These are phyloP conservation scores for Peronosclerospora sorghi DNA, from an alignment of 352 stramenopile genomes.

Conservation along the genomic window DNA sequence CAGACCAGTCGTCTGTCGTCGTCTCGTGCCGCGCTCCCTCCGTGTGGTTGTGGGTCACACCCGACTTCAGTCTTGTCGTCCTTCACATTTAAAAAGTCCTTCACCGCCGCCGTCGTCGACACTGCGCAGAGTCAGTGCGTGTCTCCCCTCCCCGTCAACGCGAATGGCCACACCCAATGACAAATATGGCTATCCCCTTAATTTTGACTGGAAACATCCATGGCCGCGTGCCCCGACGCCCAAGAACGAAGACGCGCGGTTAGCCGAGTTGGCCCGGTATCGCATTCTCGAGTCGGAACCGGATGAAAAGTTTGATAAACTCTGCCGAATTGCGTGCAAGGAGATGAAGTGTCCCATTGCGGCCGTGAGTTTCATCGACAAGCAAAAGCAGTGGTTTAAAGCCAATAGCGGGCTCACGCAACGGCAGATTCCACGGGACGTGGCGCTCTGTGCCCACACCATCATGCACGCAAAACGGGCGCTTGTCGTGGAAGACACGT, in stretches of 20 bases:
- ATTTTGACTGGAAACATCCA: slow-evolving; percentile 81
- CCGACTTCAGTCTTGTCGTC: no score
- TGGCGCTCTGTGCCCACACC: slow-evolving; percentile 73
- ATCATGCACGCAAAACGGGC: slow-evolving; percentile 81
- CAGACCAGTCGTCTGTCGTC: no score
- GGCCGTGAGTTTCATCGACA: slow-evolving; percentile 80
- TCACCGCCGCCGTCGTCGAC: no score
- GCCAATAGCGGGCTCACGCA: slow-evolving; percentile 75
- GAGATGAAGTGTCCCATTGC: slow-evolving; percentile 84
- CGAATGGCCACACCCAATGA: background rate
- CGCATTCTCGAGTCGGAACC: slow-evolving; percentile 72
- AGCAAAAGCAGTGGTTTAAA: slow-evolving; percentile 84
- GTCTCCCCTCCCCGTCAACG: background rate
- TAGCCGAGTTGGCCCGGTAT: slow-evolving; percentile 56
- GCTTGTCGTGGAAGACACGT: slow-evolving; percentile 77
- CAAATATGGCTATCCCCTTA: slow-evolving; percentile 67
- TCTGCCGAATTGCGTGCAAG: slow-evolving; percentile 81
- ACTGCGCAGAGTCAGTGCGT: background rate
- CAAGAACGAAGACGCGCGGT: slow-evolving; percentile 56
- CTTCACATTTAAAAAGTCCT: no score
- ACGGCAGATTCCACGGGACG: slow-evolving; percentile 73
- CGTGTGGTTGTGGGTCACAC: no score
- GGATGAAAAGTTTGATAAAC: slow-evolving; percentile 82
- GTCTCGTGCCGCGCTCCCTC: no score
- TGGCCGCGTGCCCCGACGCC: slow-evolving; percentile 64